A percentile compares a stretch with the other conserved stretches of the same genome.
Evolutionary conservation across 108 stramenopile species (phyloP).

Genomic region (Pseudonitzschia pungens): DNA sequence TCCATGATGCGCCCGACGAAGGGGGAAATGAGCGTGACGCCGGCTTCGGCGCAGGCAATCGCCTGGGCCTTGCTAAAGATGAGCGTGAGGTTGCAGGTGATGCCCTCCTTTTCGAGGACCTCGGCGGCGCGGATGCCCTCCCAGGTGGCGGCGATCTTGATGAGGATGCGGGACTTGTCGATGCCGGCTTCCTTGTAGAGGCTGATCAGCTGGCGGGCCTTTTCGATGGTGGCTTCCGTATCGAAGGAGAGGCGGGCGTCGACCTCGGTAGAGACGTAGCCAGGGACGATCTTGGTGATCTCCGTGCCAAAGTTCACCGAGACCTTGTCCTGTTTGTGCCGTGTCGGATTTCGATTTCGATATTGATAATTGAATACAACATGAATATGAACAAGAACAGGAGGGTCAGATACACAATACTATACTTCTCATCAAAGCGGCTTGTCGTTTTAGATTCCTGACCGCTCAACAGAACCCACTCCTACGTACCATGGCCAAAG

Average conservation of each 20-base stretch:
- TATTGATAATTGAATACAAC: no score
- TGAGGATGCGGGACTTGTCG: constrained; percentile 91
- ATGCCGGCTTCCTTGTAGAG: constrained; percentile 94
- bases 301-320: constrained; percentile 97
- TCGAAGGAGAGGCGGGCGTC: constrained; percentile 99
- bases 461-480: neutral
- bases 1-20: constrained; percentile 99
- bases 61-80: constrained; percentile 95
- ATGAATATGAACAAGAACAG: no score
- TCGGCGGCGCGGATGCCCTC: constrained; percentile 98
- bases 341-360: neutral
- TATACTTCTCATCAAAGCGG: no score
- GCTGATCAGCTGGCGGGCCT: constrained; percentile 91
- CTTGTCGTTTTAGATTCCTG: no score
- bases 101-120: constrained; percentile 94
- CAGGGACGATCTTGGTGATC: constrained; percentile 97
- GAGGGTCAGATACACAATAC: no score
- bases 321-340: constrained; percentile 97
- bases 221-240: constrained; percentile 90
- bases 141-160: constrained; percentile 92
- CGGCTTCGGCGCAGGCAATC: constrained; percentile 97
- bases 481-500: constrained; percentile 70
- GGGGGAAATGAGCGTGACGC: constrained; percentile 95
- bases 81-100: constrained; percentile 98
- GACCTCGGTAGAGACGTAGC: constrained; percentile 99